A percentile compares a stretch with the other conserved stretches of the same genome.
phyloP scores from a whole-genome alignment of 345 rosid species.

The Gossypium rotundifolium region DNA sequence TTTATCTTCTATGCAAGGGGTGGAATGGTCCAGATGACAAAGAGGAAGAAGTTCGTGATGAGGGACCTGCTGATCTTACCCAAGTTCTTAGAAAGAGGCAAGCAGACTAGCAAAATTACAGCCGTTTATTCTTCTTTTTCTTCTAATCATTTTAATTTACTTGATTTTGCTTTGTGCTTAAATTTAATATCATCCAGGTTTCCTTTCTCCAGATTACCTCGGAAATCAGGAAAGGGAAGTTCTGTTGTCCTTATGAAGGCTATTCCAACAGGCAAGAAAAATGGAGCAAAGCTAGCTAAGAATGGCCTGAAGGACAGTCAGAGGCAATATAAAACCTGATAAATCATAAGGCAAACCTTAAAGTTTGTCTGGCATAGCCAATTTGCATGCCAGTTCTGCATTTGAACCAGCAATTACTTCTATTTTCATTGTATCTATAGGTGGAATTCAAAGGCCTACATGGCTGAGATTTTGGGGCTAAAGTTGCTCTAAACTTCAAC shows the following conservation, averaged over 20 bases:
- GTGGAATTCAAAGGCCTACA: not conserved
- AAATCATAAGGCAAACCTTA: not conserved
- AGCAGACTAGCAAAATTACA: conserved; percentile 20
- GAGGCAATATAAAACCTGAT: conserved; percentile 1
- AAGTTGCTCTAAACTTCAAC: not conserved
- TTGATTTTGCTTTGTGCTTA: not conserved
- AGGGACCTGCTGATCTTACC: conserved; percentile 23
- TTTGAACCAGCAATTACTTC: conserved; percentile 6
- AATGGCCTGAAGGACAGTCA: conserved; percentile 20
- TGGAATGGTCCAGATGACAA: conserved; percentile 22
- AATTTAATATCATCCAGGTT: conserved; percentile 15
- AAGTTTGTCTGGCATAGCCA: not conserved
- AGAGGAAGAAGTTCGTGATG: conserved; percentile 26
- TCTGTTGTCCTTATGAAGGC: conserved; percentile 34
- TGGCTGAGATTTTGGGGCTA: not conserved
- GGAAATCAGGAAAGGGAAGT: conserved; percentile 37
- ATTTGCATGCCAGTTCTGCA: not conserved
- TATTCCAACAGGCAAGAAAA: conserved; percentile 37
- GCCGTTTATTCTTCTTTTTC: not conserved
- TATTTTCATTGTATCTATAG: not conserved
- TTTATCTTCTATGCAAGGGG: conserved; percentile 21
- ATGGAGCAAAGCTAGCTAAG: conserved; percentile 17
- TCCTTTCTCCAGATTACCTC: conserved; percentile 33
- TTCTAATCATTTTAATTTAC: not conserved
- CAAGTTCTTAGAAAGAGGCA: conserved; percentile 40